Evolutionary conservation across 2,329 filamentous ascomycete genomes (phyloP).

Genomic region (Sporothrix brunneoviolacea): DNA sequence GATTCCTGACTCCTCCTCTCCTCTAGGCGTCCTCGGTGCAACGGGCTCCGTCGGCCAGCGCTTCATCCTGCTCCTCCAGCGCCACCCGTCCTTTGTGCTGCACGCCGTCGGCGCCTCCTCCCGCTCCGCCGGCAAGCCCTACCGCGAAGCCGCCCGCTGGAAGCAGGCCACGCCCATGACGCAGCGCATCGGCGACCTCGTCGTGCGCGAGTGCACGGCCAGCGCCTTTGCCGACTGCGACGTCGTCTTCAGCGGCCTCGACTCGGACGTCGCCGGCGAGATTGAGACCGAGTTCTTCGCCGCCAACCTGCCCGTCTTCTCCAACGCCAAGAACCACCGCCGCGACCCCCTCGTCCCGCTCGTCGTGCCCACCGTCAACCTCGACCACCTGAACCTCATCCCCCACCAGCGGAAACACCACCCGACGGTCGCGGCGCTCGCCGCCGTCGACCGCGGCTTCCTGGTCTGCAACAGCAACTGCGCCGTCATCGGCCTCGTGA

Average conservation of each 20-base stretch:
- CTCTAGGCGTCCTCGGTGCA: slow-evolving; percentile 69
- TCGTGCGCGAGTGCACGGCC: slow-evolving; percentile 79
- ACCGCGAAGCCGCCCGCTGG: slow-evolving; percentile 91
- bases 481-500: slow-evolving; percentile 91
- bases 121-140: slow-evolving; percentile 85
- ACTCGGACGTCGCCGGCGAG: slow-evolving; percentile 86
- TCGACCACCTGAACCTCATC: slow-evolving; percentile 78
- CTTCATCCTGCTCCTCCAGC: slow-evolving; percentile 84
- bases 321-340: slow-evolving; percentile 96
- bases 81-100: slow-evolving; percentile 80
- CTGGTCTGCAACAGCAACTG: slow-evolving; percentile 98
- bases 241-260: slow-evolving; percentile 85
- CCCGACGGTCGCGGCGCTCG: slow-evolving; percentile 24
- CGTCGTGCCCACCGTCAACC: slow-evolving; percentile 92
- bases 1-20: neutral
- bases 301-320: slow-evolving; percentile 86
- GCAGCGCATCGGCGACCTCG: slow-evolving; percentile 62
- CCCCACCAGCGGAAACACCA: slow-evolving; percentile 76
- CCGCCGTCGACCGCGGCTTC: slow-evolving; percentile 67
- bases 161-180: slow-evolving; percentile 85
- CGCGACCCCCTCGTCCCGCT: slow-evolving; percentile 84
- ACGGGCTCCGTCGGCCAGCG: slow-evolving; percentile 93
- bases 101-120: slow-evolving; percentile 86
- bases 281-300: slow-evolving; percentile 89
- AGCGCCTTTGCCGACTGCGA: slow-evolving; percentile 84